Percentiles rank a stretch among this genome's conserved stretches.
phyloP scores from a whole-genome alignment of 2,329 filamentous ascomycete genomes.

The Venturia aucupariae region DNA sequence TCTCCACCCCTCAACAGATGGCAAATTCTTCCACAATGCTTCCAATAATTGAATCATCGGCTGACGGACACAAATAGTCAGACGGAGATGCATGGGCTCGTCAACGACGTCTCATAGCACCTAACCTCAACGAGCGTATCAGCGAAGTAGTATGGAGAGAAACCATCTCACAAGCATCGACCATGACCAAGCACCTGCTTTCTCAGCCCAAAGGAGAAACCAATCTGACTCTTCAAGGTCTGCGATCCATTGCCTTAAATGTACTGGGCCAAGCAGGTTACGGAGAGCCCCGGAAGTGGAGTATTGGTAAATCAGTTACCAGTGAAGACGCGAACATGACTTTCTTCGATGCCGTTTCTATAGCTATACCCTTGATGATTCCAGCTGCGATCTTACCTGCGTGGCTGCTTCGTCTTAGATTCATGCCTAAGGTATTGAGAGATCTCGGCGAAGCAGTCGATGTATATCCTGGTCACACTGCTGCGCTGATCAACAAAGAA shows the following conservation, averaged over 20 bases:
- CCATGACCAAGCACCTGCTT: not conserved
- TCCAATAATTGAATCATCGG: too few species aligned
- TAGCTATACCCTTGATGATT: not conserved
- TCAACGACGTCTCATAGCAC: slow-evolving; percentile 10
- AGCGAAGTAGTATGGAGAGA: slow-evolving; percentile 2
- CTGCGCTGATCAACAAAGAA: not conserved
- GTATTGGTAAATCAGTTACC: not conserved
- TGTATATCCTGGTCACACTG: not conserved
- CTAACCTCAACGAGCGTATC: slow-evolving; percentile 10
- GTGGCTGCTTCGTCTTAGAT: not conserved
- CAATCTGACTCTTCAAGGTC: not conserved
- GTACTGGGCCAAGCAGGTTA: slow-evolving; percentile 9
- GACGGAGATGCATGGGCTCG: slow-evolving; percentile 1
- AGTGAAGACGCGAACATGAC: slow-evolving; percentile 2
- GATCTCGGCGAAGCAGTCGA: not conserved
- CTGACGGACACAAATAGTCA: not conserved
- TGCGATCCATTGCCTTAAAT: slow-evolving; percentile 9
- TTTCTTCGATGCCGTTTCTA: not conserved
- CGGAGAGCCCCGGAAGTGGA: not conserved
- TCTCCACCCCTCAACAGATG: too few species aligned
- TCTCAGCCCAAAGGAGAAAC: not conserved
- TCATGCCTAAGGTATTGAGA: not conserved
- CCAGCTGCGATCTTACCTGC: not conserved
- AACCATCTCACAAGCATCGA: not conserved
- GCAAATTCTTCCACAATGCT: too few species aligned